A percentile compares a stretch with the other conserved stretches of the same genome.
Conservation (phyloP, 2,329 filamentous ascomycete genomes). For the Colletotrichum filicis region DNA sequence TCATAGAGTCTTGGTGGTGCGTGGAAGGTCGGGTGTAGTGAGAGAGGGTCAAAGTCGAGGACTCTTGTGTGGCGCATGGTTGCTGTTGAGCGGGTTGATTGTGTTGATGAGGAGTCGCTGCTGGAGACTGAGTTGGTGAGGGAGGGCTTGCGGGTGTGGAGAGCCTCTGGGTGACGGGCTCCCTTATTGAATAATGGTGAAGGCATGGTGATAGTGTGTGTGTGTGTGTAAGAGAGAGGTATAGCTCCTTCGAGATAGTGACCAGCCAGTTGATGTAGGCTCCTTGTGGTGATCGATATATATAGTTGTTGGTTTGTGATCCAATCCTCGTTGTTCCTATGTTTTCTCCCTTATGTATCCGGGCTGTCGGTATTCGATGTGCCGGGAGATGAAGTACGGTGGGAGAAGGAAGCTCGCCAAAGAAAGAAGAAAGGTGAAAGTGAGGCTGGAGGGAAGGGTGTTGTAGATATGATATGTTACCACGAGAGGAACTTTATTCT, state of each 20-base stretch:
- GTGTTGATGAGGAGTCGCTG: conserved; percentile 33
- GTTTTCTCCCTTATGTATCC: background rate
- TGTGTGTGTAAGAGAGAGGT: background rate
- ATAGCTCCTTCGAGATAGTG: background rate
- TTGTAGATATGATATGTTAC: conserved; percentile 15
- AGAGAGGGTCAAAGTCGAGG: conserved; percentile 36
- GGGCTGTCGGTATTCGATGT: conserved; percentile 3
- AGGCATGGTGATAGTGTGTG: conserved; percentile 13
- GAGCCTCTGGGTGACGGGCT: conserved; percentile 21
- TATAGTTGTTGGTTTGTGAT: background rate
- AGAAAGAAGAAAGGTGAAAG: background rate
- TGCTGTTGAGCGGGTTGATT: conserved; percentile 28
- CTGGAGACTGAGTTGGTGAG: conserved; percentile 37
- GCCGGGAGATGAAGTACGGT: background rate
- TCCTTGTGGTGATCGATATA: background rate
- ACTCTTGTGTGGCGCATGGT: conserved; percentile 25
- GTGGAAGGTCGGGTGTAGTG: conserved; percentile 35
- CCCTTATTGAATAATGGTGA: conserved; percentile 12
- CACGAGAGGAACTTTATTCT: background rate
- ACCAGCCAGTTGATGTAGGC: conserved; percentile 2
- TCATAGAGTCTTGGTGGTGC: conserved; percentile 36
- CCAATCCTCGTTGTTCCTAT: background rate
- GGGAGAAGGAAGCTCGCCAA: background rate
- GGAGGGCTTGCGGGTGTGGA: conserved; percentile 36
- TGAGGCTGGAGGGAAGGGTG: conserved; percentile 4